Evolutionary conservation across 345 rosid genomes (phyloP).

Genomic region (Aethionema arabicum): DNA sequence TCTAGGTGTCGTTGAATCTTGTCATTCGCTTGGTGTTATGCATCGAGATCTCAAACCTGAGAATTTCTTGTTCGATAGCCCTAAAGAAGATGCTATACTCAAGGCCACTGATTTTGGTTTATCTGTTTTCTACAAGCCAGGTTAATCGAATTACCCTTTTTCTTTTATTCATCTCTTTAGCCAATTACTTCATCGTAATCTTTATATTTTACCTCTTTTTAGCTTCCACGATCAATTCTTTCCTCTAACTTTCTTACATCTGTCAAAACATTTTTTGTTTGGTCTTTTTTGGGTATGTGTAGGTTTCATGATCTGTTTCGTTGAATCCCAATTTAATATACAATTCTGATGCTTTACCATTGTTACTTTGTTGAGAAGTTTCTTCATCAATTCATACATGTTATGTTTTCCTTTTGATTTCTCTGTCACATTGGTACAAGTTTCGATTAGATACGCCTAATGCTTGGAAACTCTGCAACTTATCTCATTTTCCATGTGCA

Average conservation of each 20-base stretch:
- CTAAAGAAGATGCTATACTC: conserved; percentile 75
- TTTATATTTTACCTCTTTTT: not conserved
- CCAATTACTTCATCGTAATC: not conserved
- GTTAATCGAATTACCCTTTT: conserved; percentile 34
- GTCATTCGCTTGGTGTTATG: conserved; percentile 96
- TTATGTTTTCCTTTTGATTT: too few species aligned
- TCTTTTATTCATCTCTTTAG: not conserved
- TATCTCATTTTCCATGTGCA: too few species aligned
- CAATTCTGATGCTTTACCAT: conserved; percentile 2
- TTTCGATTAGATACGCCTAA: too few species aligned
- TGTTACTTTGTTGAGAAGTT: not conserved
- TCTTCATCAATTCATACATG: too few species aligned
- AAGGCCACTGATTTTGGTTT: conserved; percentile 94
- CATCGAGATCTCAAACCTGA: conserved; percentile 99
- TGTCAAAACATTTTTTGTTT: not conserved
- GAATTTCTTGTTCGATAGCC: conserved; percentile 85
- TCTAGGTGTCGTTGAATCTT: conserved; percentile 85
- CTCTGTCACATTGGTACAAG: too few species aligned
- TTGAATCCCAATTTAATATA: not conserved
- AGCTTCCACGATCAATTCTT: not conserved
- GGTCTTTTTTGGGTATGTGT: not conserved
- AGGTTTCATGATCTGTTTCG: not conserved
- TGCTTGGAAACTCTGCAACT: too few species aligned
- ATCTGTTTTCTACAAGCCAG: conserved; percentile 95
- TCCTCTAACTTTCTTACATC: not conserved